phyloP scores from a whole-genome alignment of 1,284 basidiomycete species.

The Afroboletus lepidellus region DNA sequence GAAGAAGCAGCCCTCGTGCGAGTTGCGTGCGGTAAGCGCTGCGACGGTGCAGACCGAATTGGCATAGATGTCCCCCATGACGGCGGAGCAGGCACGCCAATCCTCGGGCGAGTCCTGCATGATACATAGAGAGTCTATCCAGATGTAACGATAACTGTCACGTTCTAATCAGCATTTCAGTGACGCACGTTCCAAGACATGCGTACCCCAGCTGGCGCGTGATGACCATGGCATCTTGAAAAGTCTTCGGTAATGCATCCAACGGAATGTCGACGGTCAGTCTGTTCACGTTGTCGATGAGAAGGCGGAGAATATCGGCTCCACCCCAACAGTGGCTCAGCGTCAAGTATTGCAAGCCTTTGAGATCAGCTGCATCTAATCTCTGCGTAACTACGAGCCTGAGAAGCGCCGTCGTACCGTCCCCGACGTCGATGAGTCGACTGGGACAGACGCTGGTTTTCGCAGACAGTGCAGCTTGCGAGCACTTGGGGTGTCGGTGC shows the following conservation, averaged over 20 bases:
- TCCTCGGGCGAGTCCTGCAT: background rate
- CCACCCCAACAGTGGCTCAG: conserved; percentile 5
- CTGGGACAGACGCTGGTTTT: background rate
- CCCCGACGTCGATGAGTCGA: conserved; percentile 1
- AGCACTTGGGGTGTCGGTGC: background rate
- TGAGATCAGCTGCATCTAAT: background rate
- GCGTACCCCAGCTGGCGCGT: background rate
- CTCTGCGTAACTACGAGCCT: background rate
- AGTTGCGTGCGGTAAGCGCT: background rate
- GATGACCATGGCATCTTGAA: background rate
- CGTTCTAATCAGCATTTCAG: background rate
- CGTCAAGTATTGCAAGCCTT: background rate
- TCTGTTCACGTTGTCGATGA: background rate
- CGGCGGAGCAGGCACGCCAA: background rate
- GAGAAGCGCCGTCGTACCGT: background rate
- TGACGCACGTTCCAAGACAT: too few relatives aligned
- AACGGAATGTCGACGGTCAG: background rate
- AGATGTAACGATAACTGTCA: background rate
- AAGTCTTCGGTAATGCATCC: background rate
- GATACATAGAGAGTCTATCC: background rate
- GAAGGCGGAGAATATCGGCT: background rate
- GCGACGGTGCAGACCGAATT: background rate
- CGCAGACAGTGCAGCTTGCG: background rate
- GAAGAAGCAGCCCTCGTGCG: background rate
- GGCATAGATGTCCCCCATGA: background rate